Evolutionary conservation across 1,284 basidiomycete species (phyloP).

Genomic region (Marasmius oreades): DNA sequence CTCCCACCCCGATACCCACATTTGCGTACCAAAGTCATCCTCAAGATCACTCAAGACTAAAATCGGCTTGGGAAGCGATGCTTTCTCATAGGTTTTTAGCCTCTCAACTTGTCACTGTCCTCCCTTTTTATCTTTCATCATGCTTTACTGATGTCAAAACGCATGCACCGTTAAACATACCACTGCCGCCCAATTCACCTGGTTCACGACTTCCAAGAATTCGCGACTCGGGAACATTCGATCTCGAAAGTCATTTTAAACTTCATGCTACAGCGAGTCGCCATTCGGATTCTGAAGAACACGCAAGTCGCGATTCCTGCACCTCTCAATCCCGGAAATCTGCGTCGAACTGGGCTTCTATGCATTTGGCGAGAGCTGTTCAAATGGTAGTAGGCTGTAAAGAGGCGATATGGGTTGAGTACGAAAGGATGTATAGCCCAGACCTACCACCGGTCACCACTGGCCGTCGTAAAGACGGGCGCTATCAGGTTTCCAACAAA

Average conservation of each 20-base stretch:
- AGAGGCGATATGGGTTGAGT: constrained; percentile 65
- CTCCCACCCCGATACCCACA: constrained; percentile 6
- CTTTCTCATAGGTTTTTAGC: constrained; percentile 56
- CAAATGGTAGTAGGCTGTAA: constrained; percentile 57
- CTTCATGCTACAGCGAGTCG: constrained; percentile 16
- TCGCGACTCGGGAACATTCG: constrained; percentile 12
- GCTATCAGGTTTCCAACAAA: constrained; percentile 19
- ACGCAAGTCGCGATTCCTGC: constrained; percentile 8
- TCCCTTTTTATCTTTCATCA: constrained; percentile 66
- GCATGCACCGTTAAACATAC: constrained; percentile 48
- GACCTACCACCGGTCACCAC: constrained; percentile 34
- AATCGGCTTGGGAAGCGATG: constrained; percentile 67
- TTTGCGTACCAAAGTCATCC: constrained; percentile 31
- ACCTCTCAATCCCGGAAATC: constrained; percentile 4
- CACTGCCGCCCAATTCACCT: constrained; percentile 50
- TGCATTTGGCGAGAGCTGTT: constrained; percentile 62
- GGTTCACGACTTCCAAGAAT: background rate
- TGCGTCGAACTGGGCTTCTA: constrained; percentile 43
- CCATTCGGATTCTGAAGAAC: constrained; percentile 18
- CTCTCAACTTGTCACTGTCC: constrained; percentile 49
- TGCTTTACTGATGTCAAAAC: constrained; percentile 53
- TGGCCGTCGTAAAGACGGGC: constrained; percentile 26
- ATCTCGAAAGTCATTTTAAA: constrained; percentile 20
- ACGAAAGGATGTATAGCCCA: constrained; percentile 43
- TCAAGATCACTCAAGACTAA: constrained; percentile 60